These are phyloP conservation scores for Ceratocystis colombiana DNA, from an alignment of 2,329 filamentous ascomycete genomes.

Conservation along the genomic window DNA sequence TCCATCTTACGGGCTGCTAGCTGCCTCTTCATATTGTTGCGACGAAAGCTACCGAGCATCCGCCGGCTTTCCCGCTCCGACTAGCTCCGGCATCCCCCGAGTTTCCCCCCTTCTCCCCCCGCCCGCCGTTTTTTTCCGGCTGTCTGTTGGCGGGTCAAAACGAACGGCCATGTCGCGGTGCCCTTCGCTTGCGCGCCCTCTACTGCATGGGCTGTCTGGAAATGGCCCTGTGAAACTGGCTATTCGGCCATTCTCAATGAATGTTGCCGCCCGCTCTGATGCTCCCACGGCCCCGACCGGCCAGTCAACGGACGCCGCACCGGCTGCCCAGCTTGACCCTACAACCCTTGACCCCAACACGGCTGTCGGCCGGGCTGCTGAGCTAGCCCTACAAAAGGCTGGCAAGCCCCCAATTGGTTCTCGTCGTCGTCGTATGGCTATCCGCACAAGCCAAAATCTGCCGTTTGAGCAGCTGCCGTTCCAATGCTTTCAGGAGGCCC, in stretches of 20 bases:
- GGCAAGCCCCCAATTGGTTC: constrained; percentile 70
- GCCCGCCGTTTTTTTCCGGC: not conserved
- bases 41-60: not conserved
- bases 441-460: constrained; percentile 50
- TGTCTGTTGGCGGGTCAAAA: not conserved
- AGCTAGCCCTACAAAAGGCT: constrained; percentile 56
- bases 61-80: constrained; percentile 1
- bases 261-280: constrained; percentile 31
- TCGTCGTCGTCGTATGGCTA: constrained; percentile 66
- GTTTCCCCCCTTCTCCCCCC: not conserved
- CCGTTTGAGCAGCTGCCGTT: constrained; percentile 93
- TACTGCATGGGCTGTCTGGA: constrained; percentile 34
- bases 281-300: constrained; percentile 27
- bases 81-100: not conserved
- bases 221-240: constrained; percentile 30
- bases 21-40: not conserved
- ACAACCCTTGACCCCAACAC: constrained; percentile 54
- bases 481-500: constrained; percentile 95
- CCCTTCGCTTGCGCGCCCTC: constrained; percentile 48
- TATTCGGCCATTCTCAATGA: constrained; percentile 34
- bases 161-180: constrained; percentile 45
- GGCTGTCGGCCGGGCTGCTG: constrained; percentile 53
- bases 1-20: not conserved
- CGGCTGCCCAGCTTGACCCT: constrained; percentile 30
- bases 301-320: constrained; percentile 20